Evolutionary conservation across 345 rosid species (phyloP).

Genomic region (Boechera retrofracta): DNA sequence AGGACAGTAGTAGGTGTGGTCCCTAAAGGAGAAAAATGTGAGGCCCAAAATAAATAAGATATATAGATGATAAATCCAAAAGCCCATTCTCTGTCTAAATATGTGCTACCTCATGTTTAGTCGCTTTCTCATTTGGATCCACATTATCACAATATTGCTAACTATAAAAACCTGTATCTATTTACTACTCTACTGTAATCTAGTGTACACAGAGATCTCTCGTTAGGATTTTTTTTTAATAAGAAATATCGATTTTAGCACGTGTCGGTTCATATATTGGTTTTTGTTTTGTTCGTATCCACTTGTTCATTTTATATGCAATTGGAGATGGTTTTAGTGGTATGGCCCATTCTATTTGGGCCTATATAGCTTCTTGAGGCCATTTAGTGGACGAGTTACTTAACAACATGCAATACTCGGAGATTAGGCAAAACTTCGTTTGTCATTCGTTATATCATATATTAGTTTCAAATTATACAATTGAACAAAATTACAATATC

Average conservation of each 20-base stretch:
- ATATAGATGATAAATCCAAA: constrained; percentile 35
- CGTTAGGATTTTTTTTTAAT: not conserved
- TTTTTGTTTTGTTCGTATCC: not conserved
- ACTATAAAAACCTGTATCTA: constrained; percentile 9
- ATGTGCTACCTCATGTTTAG: constrained; percentile 40
- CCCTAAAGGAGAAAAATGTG: constrained; percentile 35
- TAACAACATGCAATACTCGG: not conserved
- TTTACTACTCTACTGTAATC: constrained; percentile 18
- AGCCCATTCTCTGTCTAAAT: constrained; percentile 42
- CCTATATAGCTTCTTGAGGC: constrained; percentile 1
- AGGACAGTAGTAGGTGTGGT: constrained; percentile 35
- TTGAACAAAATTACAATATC: constrained; percentile 32
- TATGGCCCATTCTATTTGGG: not conserved
- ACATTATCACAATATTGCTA: constrained; percentile 19
- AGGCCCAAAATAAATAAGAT: constrained; percentile 46
- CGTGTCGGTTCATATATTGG: not conserved
- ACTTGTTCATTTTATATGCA: not conserved
- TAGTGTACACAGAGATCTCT: constrained; percentile 20
- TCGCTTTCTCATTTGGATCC: constrained; percentile 49
- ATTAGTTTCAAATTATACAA: constrained; percentile 24
- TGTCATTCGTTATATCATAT: constrained; percentile 14
- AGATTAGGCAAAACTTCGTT: not conserved
- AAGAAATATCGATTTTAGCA: not conserved
- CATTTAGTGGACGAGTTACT: constrained; percentile 7
- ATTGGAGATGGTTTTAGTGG: not conserved